Evolutionary conservation across 2,329 filamentous ascomycete species (phyloP).

Genomic region (Phyllosticta citribraziliensis): DNA sequence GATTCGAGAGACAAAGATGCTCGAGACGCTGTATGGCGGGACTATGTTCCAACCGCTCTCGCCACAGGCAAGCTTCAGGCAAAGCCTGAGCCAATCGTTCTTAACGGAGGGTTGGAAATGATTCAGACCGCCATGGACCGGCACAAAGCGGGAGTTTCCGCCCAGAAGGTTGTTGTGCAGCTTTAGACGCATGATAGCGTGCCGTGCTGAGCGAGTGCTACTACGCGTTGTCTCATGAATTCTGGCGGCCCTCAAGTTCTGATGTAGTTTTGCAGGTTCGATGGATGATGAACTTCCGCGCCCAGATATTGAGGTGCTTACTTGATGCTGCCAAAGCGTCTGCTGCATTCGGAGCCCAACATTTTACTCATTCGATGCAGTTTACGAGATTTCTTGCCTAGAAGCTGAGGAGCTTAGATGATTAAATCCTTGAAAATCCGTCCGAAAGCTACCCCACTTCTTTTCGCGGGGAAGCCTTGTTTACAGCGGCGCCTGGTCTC

Average conservation of each 20-base stretch:
- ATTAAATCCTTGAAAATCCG: not conserved
- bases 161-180: constrained; percentile 24
- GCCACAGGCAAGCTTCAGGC: not conserved
- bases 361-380: too few species aligned
- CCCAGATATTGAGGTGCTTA: too few species aligned
- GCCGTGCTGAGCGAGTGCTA: not conserved
- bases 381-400: too few species aligned
- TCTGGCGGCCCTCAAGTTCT: too few species aligned
- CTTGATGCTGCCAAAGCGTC: too few species aligned
- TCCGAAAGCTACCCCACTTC: not conserved
- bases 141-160: constrained; percentile 24
- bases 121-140: constrained; percentile 20
- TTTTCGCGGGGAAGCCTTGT: not conserved
- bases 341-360: too few species aligned
- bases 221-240: not conserved
- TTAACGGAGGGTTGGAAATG: constrained; percentile 20
- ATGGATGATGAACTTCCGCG: too few species aligned
- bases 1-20: not conserved
- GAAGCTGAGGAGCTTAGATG: too few species aligned
- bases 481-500: not conserved
- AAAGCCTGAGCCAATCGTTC: constrained; percentile 14
- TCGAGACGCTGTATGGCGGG: not conserved
- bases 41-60: not conserved
- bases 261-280: too few species aligned
- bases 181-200: constrained; percentile 7